phyloP scores from a whole-genome alignment of 441 rosid genomes.

The Bocquillonia castaneifolia region DNA sequence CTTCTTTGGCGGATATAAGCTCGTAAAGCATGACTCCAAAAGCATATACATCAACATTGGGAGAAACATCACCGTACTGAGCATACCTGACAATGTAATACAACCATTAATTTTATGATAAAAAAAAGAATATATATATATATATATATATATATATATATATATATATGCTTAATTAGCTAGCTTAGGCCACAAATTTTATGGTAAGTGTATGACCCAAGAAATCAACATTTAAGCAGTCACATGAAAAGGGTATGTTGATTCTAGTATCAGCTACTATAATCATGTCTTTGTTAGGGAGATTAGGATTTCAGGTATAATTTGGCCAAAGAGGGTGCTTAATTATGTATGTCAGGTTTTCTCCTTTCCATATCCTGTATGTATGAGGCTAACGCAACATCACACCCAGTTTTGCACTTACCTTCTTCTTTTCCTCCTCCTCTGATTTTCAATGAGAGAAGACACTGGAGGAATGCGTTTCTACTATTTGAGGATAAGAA shows the following conservation, averaged over 20 bases:
- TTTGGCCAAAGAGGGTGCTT: slow-evolving; percentile 12
- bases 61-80: slow-evolving; percentile 84
- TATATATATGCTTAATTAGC: no score
- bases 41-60: slow-evolving; percentile 90
- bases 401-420: slow-evolving; percentile 42
- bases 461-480: background rate
- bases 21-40: slow-evolving; percentile 95
- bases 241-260: slow-evolving; percentile 51
- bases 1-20: slow-evolving; percentile 86
- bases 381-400: slow-evolving; percentile 52
- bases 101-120: no score
- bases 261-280: slow-evolving; percentile 13
- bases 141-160: no score
- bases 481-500: no score
- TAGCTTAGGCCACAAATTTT: no score
- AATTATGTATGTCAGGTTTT: slow-evolving; percentile 41
- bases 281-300: slow-evolving; percentile 33
- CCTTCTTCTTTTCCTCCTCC: no score
- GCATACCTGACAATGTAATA: no score
- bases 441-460: background rate
- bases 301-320: slow-evolving; percentile 19
- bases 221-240: slow-evolving; percentile 35
- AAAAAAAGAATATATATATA: no score
- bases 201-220: slow-evolving; percentile 40
- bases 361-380: slow-evolving; percentile 35